Evolutionary conservation across 2,329 filamentous ascomycete genomes (phyloP), one percentile per base, ranked within the genome.

Genomic region (Pseudofabraea citricarpa): DNA sequence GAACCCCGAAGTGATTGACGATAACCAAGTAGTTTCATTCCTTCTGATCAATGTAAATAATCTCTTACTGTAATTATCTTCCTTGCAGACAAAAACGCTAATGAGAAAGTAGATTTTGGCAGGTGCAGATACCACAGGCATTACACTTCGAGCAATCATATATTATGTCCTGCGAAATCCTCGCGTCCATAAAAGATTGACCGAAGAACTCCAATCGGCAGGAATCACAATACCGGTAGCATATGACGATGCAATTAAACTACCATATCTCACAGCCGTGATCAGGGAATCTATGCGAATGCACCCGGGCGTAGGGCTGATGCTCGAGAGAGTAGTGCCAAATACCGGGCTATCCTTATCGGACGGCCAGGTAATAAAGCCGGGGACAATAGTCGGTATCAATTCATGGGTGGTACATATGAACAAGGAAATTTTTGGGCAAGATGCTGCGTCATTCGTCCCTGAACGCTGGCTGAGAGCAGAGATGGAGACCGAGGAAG

Each of bases 271-370:
- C 8, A 64, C 72, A 33, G 74, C 73, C 3, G 68, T 75, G 5
- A 64, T 79, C 21, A 68, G 66, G 13, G 77, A 81, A 51, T 62
- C 68, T 1, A 58, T 72, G 49, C 67, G 75, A 3, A 56, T 75
- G 9, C 71, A 75, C 48, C 73, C 75, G 1, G 65, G 63, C 2
- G 62, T 76, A 2, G 68, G 64, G 8, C 64, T 75, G 49, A 55
- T 68, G 4, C 62, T 79, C 13, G 72, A 77, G 53, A 71, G 76
- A 1, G 56, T 71, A 15, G 73, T 77, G 0, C 74, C 74, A 1
- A 35, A 52, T 0, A 57, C 52, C 5, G 68, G 71, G 0, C 52
- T 68, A 6, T 55, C 48, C 0, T 60, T 70, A 3, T 61, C 64
- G 1, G 60, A 66, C 37, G 65, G 67, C 3, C 55, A 53, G 3